Percentiles rank a stretch among this genome's conserved stretches.
Evolutionary conservation across 2,329 filamentous ascomycete genomes (phyloP).

Genomic region (Xylaria sp.): DNA sequence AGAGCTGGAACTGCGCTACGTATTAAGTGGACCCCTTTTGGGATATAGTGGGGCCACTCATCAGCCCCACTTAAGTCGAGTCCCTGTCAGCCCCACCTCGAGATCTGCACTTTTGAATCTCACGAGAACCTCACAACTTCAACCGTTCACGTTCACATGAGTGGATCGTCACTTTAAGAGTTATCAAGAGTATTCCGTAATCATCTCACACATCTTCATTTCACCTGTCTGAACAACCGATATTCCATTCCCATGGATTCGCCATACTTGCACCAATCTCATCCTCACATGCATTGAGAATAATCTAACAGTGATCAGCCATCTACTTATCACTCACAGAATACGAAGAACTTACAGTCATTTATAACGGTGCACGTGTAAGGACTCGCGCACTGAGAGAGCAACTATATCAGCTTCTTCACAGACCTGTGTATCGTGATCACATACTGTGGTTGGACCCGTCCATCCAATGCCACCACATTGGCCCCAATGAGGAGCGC

Average conservation of each 20-base stretch:
- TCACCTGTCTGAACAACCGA: neutral
- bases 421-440: neutral
- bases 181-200: no score
- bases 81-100: no score
- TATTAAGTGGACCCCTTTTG: no score
- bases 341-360: slow-evolving; percentile 13
- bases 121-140: no score
- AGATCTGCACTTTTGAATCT: no score
- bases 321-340: no score
- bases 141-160: no score
- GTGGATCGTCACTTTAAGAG: no score
- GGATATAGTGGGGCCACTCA: no score
- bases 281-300: slow-evolving; percentile 15
- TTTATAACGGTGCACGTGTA: slow-evolving; percentile 12
- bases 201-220: neutral
- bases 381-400: slow-evolving; percentile 14
- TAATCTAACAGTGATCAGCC: slow-evolving; percentile 10
- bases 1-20: no score
- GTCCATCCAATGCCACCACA: slow-evolving; percentile 16
- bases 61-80: no score
- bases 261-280: neutral
- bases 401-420: neutral
- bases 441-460: slow-evolving; percentile 11
- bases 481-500: slow-evolving; percentile 9
- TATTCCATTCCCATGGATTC: neutral